phyloP scores from a whole-genome alignment of 2,329 filamentous ascomycete species.

The Teratosphaeriaceae sp. region DNA sequence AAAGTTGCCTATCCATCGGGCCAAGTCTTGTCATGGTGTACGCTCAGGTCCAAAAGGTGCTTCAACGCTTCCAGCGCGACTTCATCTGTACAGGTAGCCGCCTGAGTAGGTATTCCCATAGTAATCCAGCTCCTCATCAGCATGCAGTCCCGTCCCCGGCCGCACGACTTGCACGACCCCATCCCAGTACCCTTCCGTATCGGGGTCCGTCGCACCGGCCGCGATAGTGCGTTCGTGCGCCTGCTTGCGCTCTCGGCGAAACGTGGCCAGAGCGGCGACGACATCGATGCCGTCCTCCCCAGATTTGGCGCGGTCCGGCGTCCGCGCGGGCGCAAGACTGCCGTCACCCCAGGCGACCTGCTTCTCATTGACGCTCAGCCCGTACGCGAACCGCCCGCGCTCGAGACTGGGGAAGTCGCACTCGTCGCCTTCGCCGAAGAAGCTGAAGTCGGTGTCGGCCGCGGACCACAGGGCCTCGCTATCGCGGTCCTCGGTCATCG shows the following conservation, averaged over 20 bases:
- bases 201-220: conserved; percentile 28
- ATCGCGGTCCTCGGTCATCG: conserved; percentile 53
- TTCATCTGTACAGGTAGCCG: conserved; percentile 24
- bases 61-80: too few species aligned
- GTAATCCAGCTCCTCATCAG: conserved; percentile 28
- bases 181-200: conserved; percentile 53
- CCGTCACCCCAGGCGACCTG: conserved; percentile 16
- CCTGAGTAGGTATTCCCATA: conserved; percentile 27
- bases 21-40: too few species aligned
- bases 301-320: conserved; percentile 4
- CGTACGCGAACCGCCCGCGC: conserved; percentile 12
- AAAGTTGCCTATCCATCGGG: conserved; percentile 6
- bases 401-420: conserved; percentile 22
- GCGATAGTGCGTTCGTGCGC: conserved; percentile 37
- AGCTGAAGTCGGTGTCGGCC: conserved; percentile 50
- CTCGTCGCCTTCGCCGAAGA: conserved; percentile 52
- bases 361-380: conserved; percentile 15
- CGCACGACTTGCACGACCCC: conserved; percentile 54
- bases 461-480: conserved; percentile 55
- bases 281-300: conserved; percentile 38
- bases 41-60: too few species aligned
- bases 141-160: conserved; percentile 18
- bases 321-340: not conserved
- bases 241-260: conserved; percentile 46
- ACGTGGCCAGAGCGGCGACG: conserved; percentile 47